Base-by-base conservation (phyloP, 2,329 filamentous ascomycete species). In the Pyrenophora teres region DNA sequence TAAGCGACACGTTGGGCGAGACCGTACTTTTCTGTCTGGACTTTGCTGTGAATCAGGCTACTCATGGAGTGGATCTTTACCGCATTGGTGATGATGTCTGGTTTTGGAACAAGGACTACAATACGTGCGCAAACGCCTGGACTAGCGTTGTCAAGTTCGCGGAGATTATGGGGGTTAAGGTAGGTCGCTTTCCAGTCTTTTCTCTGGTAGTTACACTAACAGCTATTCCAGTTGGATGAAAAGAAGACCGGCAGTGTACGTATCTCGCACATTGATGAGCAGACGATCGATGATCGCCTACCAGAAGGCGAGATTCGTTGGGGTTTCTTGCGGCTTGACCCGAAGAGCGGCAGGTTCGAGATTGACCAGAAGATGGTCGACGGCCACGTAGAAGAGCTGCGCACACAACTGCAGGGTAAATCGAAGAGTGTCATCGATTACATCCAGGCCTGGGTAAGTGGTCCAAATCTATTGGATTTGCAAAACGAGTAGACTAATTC, bases 1-100 rank as follows among this genome's bases (percentile, higher is more conserved):
- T 78, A 12, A 78, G 77, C 54, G 79, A 81, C 55, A 59, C 80
- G 2, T 74, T 78, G 1, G 77, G 78, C 0, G 79, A 81, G 55
- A 57, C 76, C n/a, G 68, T 80, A 1, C 62, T 81, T 4, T 79
- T 79, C 47, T 76, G 77, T 51, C 65, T 81, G 63, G 78, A 80
- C 49, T 66, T 79, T 10, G 70, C 75, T 0, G 73, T 81, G 15
- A 79, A 79, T 42, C 71, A 75, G 35, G 54, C 69, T 9, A 77
- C 77, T 1, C 45, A 62, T 12, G 76, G 77, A 0, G 66, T 74
- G 40, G 64, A 78, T 3, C 62, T 80, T 0, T 77, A 81, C 52
- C 78, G 79, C 1, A 56, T 80, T 13, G 76, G 80, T 40, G 78
- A 81, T 50, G 79, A 81, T 44, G 58, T 81, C 10, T 81, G 79